Conservation (phyloP, 441 rosid species). For the Dalechampia spathulata region DNA sequence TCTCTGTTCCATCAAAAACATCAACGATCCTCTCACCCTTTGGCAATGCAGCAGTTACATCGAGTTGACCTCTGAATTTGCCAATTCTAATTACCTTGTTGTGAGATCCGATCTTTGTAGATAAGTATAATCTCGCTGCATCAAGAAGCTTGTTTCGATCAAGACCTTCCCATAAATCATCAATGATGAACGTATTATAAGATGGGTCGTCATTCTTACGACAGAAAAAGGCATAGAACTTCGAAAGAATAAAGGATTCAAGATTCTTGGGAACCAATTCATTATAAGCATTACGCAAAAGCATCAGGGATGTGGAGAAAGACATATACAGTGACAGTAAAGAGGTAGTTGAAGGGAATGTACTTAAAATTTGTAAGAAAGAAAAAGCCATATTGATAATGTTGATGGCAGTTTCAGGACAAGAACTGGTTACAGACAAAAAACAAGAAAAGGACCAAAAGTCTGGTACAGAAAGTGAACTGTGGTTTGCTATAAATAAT, state of each 20-base stretch:
- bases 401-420: too few species aligned
- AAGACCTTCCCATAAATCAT: constrained; percentile 9
- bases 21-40: constrained; percentile 4
- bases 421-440: too few species aligned
- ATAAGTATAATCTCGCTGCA: neutral
- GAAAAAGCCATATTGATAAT: too few species aligned
- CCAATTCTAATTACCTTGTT: constrained; percentile 2
- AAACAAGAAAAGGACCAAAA: too few species aligned
- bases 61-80: neutral
- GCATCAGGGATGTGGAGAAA: constrained; percentile 16
- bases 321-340: constrained; percentile 7
- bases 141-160: constrained; percentile 7
- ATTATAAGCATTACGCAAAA: neutral
- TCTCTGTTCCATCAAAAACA: neutral
- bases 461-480: too few species aligned
- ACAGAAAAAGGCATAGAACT: neutral
- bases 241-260: neutral
- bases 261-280: neutral
- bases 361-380: too few species aligned
- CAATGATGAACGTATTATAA: constrained; percentile 4
- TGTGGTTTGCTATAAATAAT: too few species aligned
- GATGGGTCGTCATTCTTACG: neutral
- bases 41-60: neutral
- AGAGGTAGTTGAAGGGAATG: constrained; percentile 9
- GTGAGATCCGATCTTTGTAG: constrained; percentile 1